Evolutionary conservation across 306 rosid species (phyloP), one percentile per base, ranked within the genome.

Genomic region (Canavalia gladiata): DNA sequence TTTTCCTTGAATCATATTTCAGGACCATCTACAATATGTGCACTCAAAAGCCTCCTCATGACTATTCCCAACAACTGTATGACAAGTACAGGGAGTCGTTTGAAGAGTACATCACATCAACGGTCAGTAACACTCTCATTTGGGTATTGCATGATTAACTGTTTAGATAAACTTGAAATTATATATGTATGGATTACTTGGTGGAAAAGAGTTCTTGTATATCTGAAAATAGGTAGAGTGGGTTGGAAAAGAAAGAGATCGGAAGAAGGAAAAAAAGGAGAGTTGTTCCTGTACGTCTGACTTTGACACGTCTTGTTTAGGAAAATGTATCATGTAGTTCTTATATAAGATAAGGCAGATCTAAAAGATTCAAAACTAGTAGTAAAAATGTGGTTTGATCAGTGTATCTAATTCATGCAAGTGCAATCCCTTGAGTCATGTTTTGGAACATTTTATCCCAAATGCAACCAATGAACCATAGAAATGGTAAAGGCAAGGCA

Each of bases 11-110:
- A 68, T 72, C 35, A 0, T 59, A 55, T 60, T 80, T 77, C 90
- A 92, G 97, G 65, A 90, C 94, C 57, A 90, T 92, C 84, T 92
- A 90, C 62, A 90, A 90, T 39, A 92, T 92, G 97, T 92, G 97
- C 68, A 91, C 97, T 11, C 97, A 91, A 33, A 91, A 91, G 86
- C 92, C 94, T 50, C 97, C 97, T 1, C 87, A 88, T 71, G 97
- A 91, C 60, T 91, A 90, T 65, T 91, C 94, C 68, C 97, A 91
- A 54, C 92, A 88, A 60, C 86, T 91, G 6, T 91, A 91, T 82
- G 97, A 90, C 72, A 91, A 88, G 84, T 91, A 91, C 41, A 82
- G 35, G 52, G 94, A 90, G 80, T 81, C 89, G 4, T 89, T 92
- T 77, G 90, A 89, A 84, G 92, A 87, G 65, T 90, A 90, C 56